Percentiles rank a stretch among this genome's conserved stretches.
Evolutionary conservation across 2,329 filamentous ascomycete species (phyloP).

Genomic region (Teratosphaeria destructans): DNA sequence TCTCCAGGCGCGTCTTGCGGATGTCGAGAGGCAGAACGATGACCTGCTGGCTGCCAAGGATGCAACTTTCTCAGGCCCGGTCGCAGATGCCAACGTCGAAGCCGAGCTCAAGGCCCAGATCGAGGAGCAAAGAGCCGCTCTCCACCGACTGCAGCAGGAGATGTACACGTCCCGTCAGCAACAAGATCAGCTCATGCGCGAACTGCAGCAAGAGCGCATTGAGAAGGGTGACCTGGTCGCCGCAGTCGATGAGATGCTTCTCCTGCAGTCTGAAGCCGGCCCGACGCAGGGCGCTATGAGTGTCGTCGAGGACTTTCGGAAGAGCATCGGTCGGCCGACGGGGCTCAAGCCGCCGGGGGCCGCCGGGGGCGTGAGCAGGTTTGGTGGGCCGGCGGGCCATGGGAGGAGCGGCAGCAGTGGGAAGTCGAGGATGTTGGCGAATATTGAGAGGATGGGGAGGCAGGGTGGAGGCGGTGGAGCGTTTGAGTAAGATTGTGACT

Average conservation of each 20-base stretch:
- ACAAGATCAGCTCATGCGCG: slow-evolving; percentile 56
- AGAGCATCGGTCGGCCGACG: slow-evolving; percentile 44
- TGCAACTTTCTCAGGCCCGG: slow-evolving; percentile 50
- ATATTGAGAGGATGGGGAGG: slow-evolving; percentile 77
- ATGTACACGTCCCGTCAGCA: slow-evolving; percentile 59
- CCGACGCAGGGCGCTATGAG: slow-evolving; percentile 12
- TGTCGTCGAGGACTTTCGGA: slow-evolving; percentile 41
- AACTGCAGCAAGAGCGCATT: slow-evolving; percentile 64
- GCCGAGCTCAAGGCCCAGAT: slow-evolving; percentile 35
- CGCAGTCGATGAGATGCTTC: slow-evolving; percentile 75
- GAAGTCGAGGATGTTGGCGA: slow-evolving; percentile 69
- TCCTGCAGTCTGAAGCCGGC: slow-evolving; percentile 42
- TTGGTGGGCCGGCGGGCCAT: slow-evolving; percentile 25
- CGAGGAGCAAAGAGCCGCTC: slow-evolving; percentile 59
- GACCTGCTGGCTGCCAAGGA: slow-evolving; percentile 57
- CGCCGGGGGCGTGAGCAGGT: slow-evolving; percentile 45
- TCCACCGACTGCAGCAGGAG: slow-evolving; percentile 65
- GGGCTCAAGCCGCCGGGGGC: slow-evolving; percentile 31
- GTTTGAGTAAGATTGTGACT: neutral
- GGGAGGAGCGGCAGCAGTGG: slow-evolving; percentile 21
- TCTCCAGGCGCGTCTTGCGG: slow-evolving; percentile 60
- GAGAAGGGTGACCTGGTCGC: slow-evolving; percentile 78
- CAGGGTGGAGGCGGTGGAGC: slow-evolving; percentile 9
- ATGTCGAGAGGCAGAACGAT: slow-evolving; percentile 64
- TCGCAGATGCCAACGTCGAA: slow-evolving; percentile 15